Evolutionary conservation across 257 asterid species (phyloP).

Genomic region (Solanum ossicruentum): DNA sequence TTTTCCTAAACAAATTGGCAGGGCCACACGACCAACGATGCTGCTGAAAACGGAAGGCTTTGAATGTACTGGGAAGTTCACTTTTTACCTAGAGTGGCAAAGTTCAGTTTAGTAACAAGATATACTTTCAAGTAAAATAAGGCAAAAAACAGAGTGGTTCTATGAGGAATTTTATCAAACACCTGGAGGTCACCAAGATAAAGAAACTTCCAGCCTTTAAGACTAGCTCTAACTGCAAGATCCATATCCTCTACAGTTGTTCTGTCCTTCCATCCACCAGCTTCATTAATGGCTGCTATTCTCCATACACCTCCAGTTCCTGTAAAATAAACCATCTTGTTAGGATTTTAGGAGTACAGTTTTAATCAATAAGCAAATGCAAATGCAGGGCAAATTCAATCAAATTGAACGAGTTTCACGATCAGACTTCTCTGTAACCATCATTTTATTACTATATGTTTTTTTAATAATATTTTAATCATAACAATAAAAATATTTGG

Average conservation of each 20-base stretch:
- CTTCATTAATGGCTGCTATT: constrained; percentile 42
- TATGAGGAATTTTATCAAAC: not conserved
- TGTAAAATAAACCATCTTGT: not conserved
- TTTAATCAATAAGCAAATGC: not conserved
- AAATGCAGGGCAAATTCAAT: not conserved
- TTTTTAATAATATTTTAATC: too few species aligned
- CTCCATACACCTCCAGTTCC: constrained; percentile 77
- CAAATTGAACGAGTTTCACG: not conserved
- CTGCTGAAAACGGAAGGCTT: constrained; percentile 57
- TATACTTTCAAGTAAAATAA: not conserved
- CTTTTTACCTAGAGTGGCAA: constrained; percentile 32
- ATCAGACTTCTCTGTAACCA: not conserved
- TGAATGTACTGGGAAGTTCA: constrained; percentile 63
- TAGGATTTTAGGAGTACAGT: not conserved
- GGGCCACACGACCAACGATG: constrained; percentile 72
- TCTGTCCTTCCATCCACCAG: constrained; percentile 66
- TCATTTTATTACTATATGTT: too few species aligned
- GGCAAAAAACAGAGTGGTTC: not conserved
- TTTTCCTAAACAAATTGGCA: constrained; percentile 45
- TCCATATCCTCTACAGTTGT: constrained; percentile 64
- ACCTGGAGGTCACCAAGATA: constrained; percentile 56
- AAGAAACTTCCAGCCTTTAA: constrained; percentile 60
- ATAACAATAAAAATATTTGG: not conserved
- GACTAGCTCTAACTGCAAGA: constrained; percentile 61
- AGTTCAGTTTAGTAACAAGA: not conserved